Conservation (phyloP, 805 yeast genomes). For the Hanseniaspora vineae region DNA sequence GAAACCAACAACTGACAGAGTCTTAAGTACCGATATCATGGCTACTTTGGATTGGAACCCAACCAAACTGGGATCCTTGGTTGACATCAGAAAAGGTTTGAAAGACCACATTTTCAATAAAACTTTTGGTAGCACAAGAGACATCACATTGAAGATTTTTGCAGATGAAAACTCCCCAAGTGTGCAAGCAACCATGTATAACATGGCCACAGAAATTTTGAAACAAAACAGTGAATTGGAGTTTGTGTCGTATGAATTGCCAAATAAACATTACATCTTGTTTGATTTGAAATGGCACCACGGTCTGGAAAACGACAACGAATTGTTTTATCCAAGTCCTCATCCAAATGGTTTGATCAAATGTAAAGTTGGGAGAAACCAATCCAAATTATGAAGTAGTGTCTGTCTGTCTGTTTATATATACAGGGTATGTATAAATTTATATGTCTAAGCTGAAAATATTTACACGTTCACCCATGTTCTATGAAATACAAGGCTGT, state of each 20-base stretch:
- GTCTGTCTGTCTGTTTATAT: not conserved
- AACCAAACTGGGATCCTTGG: conserved; percentile 36
- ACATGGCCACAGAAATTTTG: conserved; percentile 71
- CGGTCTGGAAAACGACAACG: conserved; percentile 68
- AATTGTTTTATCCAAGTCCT: conserved; percentile 76
- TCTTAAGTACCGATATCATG: conserved; percentile 75
- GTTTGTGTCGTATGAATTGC: conserved; percentile 62
- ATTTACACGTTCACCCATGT: too few species aligned
- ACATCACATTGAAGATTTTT: conserved; percentile 59
- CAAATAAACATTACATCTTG: conserved; percentile 85
- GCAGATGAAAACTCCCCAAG: conserved; percentile 85
- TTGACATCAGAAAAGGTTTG: conserved; percentile 36
- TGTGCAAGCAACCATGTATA: conserved; percentile 94
- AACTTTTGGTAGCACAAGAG: conserved; percentile 49
- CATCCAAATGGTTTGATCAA: conserved; percentile 90
- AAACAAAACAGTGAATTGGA: conserved; percentile 40
- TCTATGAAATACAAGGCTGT: too few species aligned
- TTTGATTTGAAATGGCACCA: conserved; percentile 70
- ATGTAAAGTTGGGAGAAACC: conserved; percentile 68
- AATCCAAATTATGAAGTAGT: conserved; percentile 37
- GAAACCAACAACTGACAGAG: conserved; percentile 70
- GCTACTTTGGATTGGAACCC: conserved; percentile 58
- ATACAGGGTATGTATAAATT: not conserved
- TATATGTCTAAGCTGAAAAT: not conserved
- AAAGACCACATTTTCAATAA: conserved; percentile 51